phyloP scores from a whole-genome alignment of 2,329 filamentous ascomycete genomes.

The Fusarium albidum region DNA sequence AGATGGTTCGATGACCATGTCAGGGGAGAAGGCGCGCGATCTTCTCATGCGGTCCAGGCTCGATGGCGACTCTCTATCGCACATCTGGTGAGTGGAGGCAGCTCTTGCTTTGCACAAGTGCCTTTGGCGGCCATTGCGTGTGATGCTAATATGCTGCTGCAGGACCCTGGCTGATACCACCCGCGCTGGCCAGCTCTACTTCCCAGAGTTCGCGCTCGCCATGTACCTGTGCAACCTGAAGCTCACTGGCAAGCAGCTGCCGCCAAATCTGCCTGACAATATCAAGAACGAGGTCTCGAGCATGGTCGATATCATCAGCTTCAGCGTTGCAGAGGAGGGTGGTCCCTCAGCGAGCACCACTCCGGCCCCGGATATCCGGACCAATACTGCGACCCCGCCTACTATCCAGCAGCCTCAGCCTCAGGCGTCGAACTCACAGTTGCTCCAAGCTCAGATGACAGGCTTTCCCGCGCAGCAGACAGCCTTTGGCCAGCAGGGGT shows the following conservation, averaged over 20 bases:
- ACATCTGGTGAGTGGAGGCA: constrained; percentile 78
- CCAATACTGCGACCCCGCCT: constrained; percentile 58
- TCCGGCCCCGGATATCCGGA: constrained; percentile 67
- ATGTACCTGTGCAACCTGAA: constrained; percentile 99
- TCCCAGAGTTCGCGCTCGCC: constrained; percentile 95
- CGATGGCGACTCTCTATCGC: constrained; percentile 84
- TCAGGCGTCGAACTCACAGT: constrained; percentile 74
- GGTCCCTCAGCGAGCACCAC: constrained; percentile 62
- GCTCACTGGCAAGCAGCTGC: constrained; percentile 85
- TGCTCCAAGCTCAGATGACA: constrained; percentile 73
- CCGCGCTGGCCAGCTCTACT: constrained; percentile 93
- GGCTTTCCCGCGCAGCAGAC: constrained; percentile 68
- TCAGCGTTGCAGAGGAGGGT: constrained; percentile 82
- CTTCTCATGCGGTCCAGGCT: constrained; percentile 88
- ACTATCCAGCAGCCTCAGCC: constrained; percentile 75
- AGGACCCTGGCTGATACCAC: constrained; percentile 96
- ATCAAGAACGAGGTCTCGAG: constrained; percentile 97
- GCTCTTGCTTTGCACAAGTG: not conserved
- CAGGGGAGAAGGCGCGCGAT: constrained; percentile 91
- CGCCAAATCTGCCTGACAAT: constrained; percentile 77
- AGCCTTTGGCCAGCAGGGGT: constrained; percentile 66
- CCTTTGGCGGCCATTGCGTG: not conserved
- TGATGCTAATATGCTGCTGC: constrained; percentile 28
- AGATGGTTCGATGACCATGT: constrained; percentile 83
- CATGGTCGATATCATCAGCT: constrained; percentile 99